phyloP scores from a whole-genome alignment of 2,329 filamentous ascomycete genomes.

The Pseudogymnoascus sp. region DNA sequence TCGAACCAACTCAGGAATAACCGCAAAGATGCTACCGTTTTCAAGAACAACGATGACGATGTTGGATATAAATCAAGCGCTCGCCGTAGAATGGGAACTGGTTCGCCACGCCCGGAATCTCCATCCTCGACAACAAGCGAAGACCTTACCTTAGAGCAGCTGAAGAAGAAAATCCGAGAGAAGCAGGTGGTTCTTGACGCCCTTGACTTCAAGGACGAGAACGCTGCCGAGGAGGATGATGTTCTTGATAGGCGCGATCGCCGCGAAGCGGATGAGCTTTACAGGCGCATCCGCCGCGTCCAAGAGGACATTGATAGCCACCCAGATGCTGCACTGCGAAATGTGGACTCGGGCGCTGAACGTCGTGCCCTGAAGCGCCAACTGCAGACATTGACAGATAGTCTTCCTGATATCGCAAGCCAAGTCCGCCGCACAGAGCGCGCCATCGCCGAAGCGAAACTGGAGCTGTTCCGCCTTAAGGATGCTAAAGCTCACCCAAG shows the following conservation, averaged over 20 bases:
- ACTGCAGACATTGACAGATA: constrained; percentile 80
- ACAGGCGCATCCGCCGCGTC: constrained; percentile 80
- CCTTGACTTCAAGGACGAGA: constrained; percentile 93
- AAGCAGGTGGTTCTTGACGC: constrained; percentile 92
- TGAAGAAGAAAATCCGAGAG: constrained; percentile 88
- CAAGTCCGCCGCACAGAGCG: constrained; percentile 86
- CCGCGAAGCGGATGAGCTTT: constrained; percentile 87
- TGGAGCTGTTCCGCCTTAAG: constrained; percentile 87
- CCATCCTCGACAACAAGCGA: constrained; percentile 63
- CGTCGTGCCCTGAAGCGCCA: constrained; percentile 79
- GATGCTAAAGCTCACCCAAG: constrained; percentile 88
- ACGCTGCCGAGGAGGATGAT: constrained; percentile 82
- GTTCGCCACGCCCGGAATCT: constrained; percentile 73
- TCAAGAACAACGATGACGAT: constrained; percentile 91
- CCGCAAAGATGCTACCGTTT: constrained; percentile 92
- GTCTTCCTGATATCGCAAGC: constrained; percentile 84
- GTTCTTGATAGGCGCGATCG: constrained; percentile 83
- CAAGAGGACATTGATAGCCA: constrained; percentile 94
- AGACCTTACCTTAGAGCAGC: constrained; percentile 76
- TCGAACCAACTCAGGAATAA: constrained; percentile 49
- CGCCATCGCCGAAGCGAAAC: constrained; percentile 80
- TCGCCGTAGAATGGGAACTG: constrained; percentile 63
- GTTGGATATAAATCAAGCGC: constrained; percentile 91
- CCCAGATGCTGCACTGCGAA: constrained; percentile 64
- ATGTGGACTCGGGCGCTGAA: constrained; percentile 80